phyloP scores from a whole-genome alignment of 1,284 basidiomycete species.

The Schizopora paradoxa region DNA sequence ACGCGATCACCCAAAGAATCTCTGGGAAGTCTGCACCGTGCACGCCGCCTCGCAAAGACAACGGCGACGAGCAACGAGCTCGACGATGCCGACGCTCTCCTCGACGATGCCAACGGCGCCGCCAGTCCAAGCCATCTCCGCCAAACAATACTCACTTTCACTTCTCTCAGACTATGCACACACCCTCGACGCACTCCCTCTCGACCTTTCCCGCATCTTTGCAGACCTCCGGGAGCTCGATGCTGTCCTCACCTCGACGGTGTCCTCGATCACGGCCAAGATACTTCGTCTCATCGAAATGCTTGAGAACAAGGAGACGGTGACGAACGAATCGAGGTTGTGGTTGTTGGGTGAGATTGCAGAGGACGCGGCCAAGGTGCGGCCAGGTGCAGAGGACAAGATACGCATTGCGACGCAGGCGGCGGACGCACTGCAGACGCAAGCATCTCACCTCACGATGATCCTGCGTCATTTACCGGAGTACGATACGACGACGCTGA shows the following conservation, averaged over 20 bases:
- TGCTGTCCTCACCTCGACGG: slow-evolving; percentile 88
- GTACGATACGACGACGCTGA: slow-evolving; percentile 55
- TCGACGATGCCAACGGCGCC: slow-evolving; percentile 16
- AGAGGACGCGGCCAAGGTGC: slow-evolving; percentile 87
- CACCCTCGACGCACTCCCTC: slow-evolving; percentile 88
- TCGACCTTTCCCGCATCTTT: slow-evolving; percentile 91
- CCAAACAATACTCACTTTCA: slow-evolving; percentile 47
- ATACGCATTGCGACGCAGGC: slow-evolving; percentile 94
- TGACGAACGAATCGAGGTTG: slow-evolving; percentile 75
- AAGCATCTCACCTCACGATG: slow-evolving; percentile 63
- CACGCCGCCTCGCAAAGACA: slow-evolving; percentile 2
- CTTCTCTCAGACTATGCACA: slow-evolving; percentile 83
- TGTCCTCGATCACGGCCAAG: slow-evolving; percentile 73
- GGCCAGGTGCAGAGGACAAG: slow-evolving; percentile 97
- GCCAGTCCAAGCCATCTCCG: slow-evolving; percentile 12
- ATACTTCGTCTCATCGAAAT: slow-evolving; percentile 69
- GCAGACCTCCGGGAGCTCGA: slow-evolving; percentile 97
- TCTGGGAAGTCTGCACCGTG: neutral
- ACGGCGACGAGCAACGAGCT: slow-evolving; percentile 3
- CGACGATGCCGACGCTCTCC: slow-evolving; percentile 10
- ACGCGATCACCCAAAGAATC: too few relatives aligned
- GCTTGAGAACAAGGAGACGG: slow-evolving; percentile 67
- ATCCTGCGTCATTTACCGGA: slow-evolving; percentile 64
- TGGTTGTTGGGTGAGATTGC: slow-evolving; percentile 89
- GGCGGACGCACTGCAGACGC: slow-evolving; percentile 80